Evolutionary conservation across 768 basidiomycete genomes (phyloP).

Genomic region (Cantharellus anzutake): DNA sequence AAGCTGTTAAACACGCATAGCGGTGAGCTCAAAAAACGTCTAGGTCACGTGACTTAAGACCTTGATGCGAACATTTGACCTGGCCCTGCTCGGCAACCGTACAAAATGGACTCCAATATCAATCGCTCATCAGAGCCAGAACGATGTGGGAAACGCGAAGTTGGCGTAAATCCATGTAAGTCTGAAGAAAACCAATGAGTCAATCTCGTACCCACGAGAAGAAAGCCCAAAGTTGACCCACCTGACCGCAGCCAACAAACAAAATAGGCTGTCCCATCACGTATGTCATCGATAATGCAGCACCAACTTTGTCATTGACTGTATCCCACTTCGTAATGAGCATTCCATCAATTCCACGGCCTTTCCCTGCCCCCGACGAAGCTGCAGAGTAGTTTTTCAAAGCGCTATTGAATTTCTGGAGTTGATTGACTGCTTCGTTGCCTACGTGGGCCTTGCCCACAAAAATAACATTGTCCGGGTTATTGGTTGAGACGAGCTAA

Average conservation of each 20-base stretch:
- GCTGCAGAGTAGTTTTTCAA: slow-evolving; percentile 79
- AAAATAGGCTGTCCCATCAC: slow-evolving; percentile 97
- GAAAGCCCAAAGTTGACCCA: slow-evolving; percentile 18
- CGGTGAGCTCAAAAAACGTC: no score
- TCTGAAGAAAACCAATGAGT: slow-evolving; percentile 27
- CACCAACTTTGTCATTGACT: slow-evolving; percentile 93
- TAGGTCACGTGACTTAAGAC: no score
- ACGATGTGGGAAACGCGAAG: slow-evolving; percentile 35
- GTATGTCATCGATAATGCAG: slow-evolving; percentile 97
- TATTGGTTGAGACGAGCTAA: slow-evolving; percentile 82
- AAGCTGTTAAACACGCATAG: no score
- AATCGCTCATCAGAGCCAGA: neutral
- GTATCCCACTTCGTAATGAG: slow-evolving; percentile 99
- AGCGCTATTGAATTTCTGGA: slow-evolving; percentile 90
- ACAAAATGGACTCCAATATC: neutral
- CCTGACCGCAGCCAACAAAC: slow-evolving; percentile 96
- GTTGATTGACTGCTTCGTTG: slow-evolving; percentile 95
- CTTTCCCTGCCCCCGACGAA: slow-evolving; percentile 36
- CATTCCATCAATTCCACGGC: slow-evolving; percentile 95
- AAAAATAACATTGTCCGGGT: slow-evolving; percentile 92
- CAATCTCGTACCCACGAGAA: neutral
- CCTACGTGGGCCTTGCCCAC: slow-evolving; percentile 97
- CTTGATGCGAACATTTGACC: no score
- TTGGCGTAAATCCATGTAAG: slow-evolving; percentile 89
- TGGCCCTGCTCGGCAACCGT: no score